These are phyloP conservation scores for Dryas drummondii DNA, from an alignment of 306 rosid genomes.

Conservation along the genomic window DNA sequence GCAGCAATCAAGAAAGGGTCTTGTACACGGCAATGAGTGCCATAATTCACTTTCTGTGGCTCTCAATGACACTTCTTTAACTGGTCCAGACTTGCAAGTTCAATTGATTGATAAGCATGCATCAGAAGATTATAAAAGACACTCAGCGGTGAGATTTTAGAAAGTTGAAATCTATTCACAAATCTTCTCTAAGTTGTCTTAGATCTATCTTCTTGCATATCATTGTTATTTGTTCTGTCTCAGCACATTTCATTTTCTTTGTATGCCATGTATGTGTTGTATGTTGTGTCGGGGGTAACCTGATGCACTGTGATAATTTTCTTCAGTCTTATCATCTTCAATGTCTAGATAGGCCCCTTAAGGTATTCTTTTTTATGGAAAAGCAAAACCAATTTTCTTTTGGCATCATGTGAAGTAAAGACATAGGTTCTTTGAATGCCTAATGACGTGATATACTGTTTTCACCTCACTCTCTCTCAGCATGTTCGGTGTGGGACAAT, in stretches of 20 bases:
- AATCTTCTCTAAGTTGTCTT: background rate
- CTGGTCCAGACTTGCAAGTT: slow-evolving; percentile 23
- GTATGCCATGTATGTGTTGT: slow-evolving; percentile 1
- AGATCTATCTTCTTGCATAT: background rate
- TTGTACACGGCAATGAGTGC: slow-evolving; percentile 29
- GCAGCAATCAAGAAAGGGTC: slow-evolving; percentile 35
- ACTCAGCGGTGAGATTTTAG: slow-evolving; percentile 37
- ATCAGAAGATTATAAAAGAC: slow-evolving; percentile 33
- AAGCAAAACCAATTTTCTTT: background rate
- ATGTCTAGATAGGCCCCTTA: background rate
- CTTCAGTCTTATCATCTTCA: slow-evolving; percentile 11
- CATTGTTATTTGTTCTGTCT: background rate
- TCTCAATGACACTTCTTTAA: slow-evolving; percentile 20
- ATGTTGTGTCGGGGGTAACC: background rate
- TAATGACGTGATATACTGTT: background rate
- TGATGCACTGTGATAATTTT: slow-evolving; percentile 14
- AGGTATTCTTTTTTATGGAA: background rate
- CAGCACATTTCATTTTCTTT: background rate
- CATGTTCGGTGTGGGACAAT: slow-evolving; percentile 26
- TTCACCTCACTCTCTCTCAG: slow-evolving; percentile 17
- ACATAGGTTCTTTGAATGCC: background rate
- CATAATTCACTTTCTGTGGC: slow-evolving; percentile 23
- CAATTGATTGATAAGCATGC: slow-evolving; percentile 26
- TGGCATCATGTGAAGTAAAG: background rate
- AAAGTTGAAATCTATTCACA: background rate